Percentiles rank a stretch among this genome's conserved stretches.
Evolutionary conservation across 768 basidiomycete species (phyloP).

Genomic region (Pholiota microspora): DNA sequence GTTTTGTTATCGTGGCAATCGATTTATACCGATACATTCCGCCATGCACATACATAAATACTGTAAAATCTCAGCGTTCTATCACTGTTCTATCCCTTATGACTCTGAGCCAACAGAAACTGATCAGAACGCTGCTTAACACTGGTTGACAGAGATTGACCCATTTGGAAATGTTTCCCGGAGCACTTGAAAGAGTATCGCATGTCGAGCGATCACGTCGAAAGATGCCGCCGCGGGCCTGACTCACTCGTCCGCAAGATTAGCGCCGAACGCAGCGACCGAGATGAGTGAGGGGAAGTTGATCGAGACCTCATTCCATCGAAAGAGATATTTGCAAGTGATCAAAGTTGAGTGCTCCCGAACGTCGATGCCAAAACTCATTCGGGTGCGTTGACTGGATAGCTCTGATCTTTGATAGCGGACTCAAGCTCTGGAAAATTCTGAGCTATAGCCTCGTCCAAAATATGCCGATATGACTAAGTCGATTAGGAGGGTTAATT

Average conservation of each 20-base stretch:
- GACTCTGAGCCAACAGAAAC: no score
- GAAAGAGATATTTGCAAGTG: no score
- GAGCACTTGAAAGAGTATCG: not conserved
- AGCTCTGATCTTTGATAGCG: conserved; percentile 22
- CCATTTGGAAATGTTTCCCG: not conserved
- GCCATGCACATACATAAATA: not conserved
- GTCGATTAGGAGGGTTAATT: conserved; percentile 2
- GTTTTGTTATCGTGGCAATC: not conserved
- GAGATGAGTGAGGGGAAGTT: not conserved
- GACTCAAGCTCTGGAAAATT: conserved; percentile 67
- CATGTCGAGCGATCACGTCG: not conserved
- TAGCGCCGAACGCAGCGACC: not conserved
- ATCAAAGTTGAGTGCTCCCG: no score
- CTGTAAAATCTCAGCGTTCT: no score
- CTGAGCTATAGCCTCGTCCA: conserved; percentile 70
- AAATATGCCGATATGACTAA: conserved; percentile 66
- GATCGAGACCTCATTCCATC: not conserved
- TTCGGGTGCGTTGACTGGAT: conserved; percentile 1
- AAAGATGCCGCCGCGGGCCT: not conserved
- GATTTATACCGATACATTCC: no score
- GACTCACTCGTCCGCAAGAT: not conserved
- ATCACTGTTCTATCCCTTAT: no score
- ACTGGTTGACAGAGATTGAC: no score
- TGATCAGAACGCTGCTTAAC: no score
- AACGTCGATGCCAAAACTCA: not conserved